Percentiles rank a stretch among this genome's conserved stretches.
Conservation (phyloP, 2,329 filamentous ascomycete species). For the Ascochyta pisi region DNA sequence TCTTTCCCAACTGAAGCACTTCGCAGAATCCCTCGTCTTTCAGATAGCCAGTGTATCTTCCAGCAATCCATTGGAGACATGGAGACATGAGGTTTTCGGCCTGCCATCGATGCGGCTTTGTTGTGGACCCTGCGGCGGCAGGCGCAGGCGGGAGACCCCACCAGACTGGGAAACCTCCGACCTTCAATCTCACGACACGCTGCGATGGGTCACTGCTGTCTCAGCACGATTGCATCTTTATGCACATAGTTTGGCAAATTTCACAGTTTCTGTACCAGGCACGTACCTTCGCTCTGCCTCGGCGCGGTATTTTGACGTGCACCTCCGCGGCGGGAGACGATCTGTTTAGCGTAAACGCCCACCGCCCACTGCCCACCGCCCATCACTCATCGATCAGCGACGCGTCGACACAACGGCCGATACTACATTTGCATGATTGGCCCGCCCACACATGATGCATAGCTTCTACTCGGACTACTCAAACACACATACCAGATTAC, state of each 20-base stretch:
- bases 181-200: conserved; percentile 1
- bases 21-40: neutral
- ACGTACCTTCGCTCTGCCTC: conserved; percentile 3
- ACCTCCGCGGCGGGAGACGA: conserved; percentile 22
- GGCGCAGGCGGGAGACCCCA: conserved; percentile 4
- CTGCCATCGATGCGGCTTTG: neutral
- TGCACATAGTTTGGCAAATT: neutral
- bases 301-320: conserved; percentile 8
- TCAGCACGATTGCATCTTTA: conserved; percentile 13
- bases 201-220: conserved; percentile 3
- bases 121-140: conserved; percentile 18
- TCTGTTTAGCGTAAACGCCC: conserved; percentile 24
- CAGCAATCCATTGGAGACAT: neutral
- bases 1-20: neutral
- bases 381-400: conserved; percentile 27
- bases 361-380: conserved; percentile 13
- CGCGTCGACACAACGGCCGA: conserved; percentile 25
- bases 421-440: conserved; percentile 23
- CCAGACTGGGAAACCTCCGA: conserved; percentile 6
- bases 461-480: conserved; percentile 22
- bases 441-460: conserved; percentile 41
- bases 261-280: neutral
- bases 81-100: neutral
- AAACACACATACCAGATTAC: conserved; percentile 22
- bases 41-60: neutral